phyloP scores from a whole-genome alignment of 1,284 basidiomycete species.

The Tylopilus orsonianus region DNA sequence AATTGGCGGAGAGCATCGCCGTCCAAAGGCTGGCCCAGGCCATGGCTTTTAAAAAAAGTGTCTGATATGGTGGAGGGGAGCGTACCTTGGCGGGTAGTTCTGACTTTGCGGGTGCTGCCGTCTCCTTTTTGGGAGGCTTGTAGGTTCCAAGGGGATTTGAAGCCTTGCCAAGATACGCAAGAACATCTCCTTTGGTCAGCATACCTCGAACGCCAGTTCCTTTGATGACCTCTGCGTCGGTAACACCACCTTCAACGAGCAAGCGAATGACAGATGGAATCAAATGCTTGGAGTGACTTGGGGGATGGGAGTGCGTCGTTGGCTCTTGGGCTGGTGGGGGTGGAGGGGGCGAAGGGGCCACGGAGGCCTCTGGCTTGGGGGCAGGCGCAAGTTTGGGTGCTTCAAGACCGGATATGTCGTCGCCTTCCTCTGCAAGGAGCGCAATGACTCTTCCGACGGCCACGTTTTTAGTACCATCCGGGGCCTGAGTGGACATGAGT shows the following conservation, averaged over 20 bases:
- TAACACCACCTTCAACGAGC: conserved; percentile 58
- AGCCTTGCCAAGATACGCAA: conserved; percentile 78
- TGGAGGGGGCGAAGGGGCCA: conserved; percentile 33
- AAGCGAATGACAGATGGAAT: conserved; percentile 80
- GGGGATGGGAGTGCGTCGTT: conserved; percentile 30
- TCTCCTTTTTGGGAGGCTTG: conserved; percentile 43
- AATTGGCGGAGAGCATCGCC: conserved; percentile 67
- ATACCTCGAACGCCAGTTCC: conserved; percentile 86
- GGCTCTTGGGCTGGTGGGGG: conserved; percentile 24
- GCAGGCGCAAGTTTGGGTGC: conserved; percentile 39
- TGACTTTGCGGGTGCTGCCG: conserved; percentile 38
- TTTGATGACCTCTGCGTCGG: conserved; percentile 57
- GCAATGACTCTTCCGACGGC: conserved; percentile 89
- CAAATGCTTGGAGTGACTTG: conserved; percentile 60
- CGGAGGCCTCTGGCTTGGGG: conserved; percentile 23
- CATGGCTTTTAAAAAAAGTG: conserved; percentile 39
- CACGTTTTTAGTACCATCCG: conserved; percentile 83
- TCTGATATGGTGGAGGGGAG: conserved; percentile 10
- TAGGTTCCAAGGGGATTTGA: conserved; percentile 77
- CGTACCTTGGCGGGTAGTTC: conserved; percentile 13
- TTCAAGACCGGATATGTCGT: conserved; percentile 87
- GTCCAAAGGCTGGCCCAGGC: conserved; percentile 57
- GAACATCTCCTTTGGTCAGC: conserved; percentile 89
- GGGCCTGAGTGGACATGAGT: conserved; percentile 46
- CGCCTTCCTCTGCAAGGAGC: conserved; percentile 94